Percentiles rank a stretch among this genome's conserved stretches.
Conservation (phyloP, 106 monocot genomes). For the Gastrodia elata region DNA sequence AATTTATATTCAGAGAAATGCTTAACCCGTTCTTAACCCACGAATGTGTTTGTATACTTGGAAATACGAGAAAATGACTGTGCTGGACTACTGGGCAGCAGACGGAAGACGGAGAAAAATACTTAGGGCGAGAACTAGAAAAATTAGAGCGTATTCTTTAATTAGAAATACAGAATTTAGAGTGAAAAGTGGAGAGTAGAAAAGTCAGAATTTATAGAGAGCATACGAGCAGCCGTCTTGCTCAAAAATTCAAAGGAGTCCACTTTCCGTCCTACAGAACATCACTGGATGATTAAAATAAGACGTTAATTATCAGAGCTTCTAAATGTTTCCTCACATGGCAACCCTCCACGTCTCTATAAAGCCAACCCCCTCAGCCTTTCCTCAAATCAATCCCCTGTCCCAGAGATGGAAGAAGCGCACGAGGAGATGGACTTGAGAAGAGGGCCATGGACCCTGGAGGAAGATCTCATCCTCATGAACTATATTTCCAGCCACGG, state of each 20-base stretch:
- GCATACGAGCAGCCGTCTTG: not conserved
- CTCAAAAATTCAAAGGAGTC: not conserved
- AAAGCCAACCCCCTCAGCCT: not conserved
- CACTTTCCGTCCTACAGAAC: not conserved
- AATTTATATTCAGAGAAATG: not conserved
- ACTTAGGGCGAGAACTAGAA: not conserved
- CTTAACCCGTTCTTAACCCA: not conserved
- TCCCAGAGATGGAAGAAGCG: slow-evolving; percentile 2
- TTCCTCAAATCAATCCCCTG: not conserved
- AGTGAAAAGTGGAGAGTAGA: not conserved
- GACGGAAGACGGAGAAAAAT: not conserved
- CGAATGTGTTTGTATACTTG: too few species aligned
- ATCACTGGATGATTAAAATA: not conserved
- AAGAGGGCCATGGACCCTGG: slow-evolving; percentile 66
- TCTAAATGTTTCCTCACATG: not conserved
- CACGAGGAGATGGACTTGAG: slow-evolving; percentile 34
- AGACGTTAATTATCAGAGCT: not conserved
- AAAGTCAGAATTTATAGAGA: not conserved
- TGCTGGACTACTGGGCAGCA: not conserved
- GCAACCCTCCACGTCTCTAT: not conserved
- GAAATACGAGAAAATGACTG: too few species aligned
- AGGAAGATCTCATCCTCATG: slow-evolving; percentile 56
- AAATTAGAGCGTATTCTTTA: too few species aligned
- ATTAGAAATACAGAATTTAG: not conserved
- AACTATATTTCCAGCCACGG: slow-evolving; percentile 61